phyloP scores from a whole-genome alignment of 305 asterid species.

The Fraxinus nigra region DNA sequence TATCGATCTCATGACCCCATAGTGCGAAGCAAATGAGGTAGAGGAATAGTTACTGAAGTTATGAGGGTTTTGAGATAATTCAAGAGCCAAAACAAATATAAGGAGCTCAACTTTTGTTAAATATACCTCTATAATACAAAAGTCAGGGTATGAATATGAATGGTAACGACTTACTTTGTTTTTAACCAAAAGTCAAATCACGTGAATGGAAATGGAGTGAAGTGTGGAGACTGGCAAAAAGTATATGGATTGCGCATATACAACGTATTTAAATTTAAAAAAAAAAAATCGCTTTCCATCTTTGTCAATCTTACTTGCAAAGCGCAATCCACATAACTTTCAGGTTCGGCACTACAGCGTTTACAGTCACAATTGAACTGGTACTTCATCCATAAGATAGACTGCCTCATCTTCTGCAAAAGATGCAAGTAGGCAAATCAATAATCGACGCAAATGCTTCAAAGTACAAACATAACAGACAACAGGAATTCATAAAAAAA shows the following conservation, averaged over 20 bases:
- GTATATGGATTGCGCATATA: neutral
- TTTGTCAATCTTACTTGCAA: constrained; percentile 45
- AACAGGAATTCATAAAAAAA: neutral
- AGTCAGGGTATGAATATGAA: neutral
- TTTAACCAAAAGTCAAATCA: neutral
- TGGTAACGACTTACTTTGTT: neutral
- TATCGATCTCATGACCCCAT: neutral
- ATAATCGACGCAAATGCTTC: neutral
- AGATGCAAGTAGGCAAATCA: constrained; percentile 16
- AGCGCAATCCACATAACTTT: constrained; percentile 45
- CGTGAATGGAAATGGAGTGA: neutral
- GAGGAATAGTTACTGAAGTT: neutral
- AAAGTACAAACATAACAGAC: neutral
- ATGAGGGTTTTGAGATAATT: neutral
- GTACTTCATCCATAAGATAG: constrained; percentile 60
- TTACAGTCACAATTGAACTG: constrained; percentile 57
- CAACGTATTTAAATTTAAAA: neutral
- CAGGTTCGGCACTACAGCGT: constrained; percentile 54
- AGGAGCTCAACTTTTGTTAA: neutral
- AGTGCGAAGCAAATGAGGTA: neutral
- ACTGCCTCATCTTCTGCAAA: constrained; percentile 56
- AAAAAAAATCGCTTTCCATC: neutral
- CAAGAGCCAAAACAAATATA: neutral
- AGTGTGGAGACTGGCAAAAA: neutral
- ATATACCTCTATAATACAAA: neutral